Percentiles rank a stretch among this genome's conserved stretches.
Conservation (phyloP, 306 rosid species). For the Prunus dulcis region DNA sequence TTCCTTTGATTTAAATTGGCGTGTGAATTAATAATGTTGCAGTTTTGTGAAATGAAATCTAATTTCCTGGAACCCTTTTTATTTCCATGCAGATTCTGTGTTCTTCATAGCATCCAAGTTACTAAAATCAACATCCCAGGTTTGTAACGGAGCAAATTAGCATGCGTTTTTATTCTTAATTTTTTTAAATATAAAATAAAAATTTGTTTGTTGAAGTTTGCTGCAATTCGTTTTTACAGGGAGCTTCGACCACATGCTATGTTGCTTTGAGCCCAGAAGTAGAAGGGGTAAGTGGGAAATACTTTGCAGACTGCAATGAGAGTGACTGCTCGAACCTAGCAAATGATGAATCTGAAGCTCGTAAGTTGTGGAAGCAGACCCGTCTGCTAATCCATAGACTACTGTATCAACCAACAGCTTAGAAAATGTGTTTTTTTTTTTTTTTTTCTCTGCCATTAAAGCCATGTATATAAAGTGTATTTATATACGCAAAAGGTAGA, state of each 20-base stretch:
- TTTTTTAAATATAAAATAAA: too few relatives aligned
- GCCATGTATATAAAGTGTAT: neutral
- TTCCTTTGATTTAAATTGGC: neutral
- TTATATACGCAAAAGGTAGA: neutral
- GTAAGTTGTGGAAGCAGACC: conserved; percentile 68
- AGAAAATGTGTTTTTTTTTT: conserved; percentile 4
- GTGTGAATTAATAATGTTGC: neutral
- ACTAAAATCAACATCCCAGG: conserved; percentile 77
- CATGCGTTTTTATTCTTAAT: neutral
- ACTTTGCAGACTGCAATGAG: conserved; percentile 85
- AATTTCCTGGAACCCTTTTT: neutral
- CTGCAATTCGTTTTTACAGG: conserved; percentile 30
- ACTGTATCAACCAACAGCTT: conserved; percentile 41
- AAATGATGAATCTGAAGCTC: conserved; percentile 71
- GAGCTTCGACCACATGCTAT: conserved; percentile 88
- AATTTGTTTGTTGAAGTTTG: neutral
- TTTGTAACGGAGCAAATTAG: conserved; percentile 14
- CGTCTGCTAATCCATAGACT: conserved; percentile 53
- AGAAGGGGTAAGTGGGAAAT: conserved; percentile 76
- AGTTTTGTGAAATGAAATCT: conserved; percentile 2
- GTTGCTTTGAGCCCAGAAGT: conserved; percentile 70
- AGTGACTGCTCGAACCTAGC: conserved; percentile 68
- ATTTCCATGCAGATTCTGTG: conserved; percentile 66
- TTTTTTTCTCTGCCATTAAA: conserved; percentile 5
- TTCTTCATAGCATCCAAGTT: conserved; percentile 84